These are phyloP conservation scores for Yamadazyma conglobata DNA, from an alignment of 1,139 yeast genomes.

Conservation along the genomic window DNA sequence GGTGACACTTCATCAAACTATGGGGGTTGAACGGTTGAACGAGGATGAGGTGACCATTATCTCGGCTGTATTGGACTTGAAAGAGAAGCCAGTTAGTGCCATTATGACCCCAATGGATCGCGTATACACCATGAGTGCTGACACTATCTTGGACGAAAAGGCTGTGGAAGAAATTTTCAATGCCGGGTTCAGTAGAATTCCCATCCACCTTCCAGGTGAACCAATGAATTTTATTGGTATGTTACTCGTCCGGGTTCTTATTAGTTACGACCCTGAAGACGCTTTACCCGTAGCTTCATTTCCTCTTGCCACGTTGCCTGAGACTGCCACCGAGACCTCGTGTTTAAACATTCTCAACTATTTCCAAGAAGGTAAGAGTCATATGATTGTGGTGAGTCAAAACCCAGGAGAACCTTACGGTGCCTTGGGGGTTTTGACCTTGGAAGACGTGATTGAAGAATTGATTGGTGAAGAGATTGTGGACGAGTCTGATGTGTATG, in stretches of 20 bases:
- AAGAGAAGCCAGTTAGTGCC: conserved; percentile 80
- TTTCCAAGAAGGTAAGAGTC: conserved; percentile 97
- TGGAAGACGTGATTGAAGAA: conserved; percentile 97
- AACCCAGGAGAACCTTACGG: conserved; percentile 86
- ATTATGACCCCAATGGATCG: conserved; percentile 95
- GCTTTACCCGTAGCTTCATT: conserved; percentile 88
- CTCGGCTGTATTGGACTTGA: conserved; percentile 87
- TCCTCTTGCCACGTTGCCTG: conserved; percentile 95
- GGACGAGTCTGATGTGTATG: conserved; percentile 94
- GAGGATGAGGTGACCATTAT: conserved; percentile 96
- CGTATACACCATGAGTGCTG: conserved; percentile 86
- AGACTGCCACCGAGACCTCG: conserved; percentile 87
- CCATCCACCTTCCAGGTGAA: conserved; percentile 89
- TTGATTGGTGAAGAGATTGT: conserved; percentile 96
- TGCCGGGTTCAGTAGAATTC: conserved; percentile 93
- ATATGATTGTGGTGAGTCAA: conserved; percentile 90
- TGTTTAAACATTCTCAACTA: conserved; percentile 91
- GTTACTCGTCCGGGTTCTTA: conserved; percentile 87
- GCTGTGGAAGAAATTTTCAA: conserved; percentile 88
- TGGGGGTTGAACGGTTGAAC: conserved; percentile 92
- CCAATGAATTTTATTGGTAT: conserved; percentile 92
- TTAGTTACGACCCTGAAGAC: conserved; percentile 96
- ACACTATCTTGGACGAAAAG: conserved; percentile 74
- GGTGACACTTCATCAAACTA: conserved; percentile 87
- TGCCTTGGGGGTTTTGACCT: conserved; percentile 85